Conservation (phyloP, 1,139 yeast genomes). For the Pichia sp. region DNA sequence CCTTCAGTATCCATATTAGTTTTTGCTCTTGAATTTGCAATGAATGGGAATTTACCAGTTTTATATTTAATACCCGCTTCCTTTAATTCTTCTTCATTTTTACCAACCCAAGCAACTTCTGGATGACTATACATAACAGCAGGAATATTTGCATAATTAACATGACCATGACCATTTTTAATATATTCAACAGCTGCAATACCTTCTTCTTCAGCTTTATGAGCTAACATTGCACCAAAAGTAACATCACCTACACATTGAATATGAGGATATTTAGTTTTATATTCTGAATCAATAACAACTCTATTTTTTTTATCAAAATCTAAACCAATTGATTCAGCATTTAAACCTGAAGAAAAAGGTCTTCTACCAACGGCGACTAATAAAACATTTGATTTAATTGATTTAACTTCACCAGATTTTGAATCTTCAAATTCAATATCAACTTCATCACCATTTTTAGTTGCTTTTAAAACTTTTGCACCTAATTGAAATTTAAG, state of each 20-base stretch:
- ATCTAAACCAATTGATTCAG: constrained; percentile 85
- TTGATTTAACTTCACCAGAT: constrained; percentile 68
- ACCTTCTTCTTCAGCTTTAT: constrained; percentile 99
- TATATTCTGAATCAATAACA: constrained; percentile 89
- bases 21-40: constrained; percentile 99
- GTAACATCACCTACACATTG: constrained; percentile 98
- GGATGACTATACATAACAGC: constrained; percentile 99
- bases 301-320: constrained; percentile 87
- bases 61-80: constrained; percentile 88
- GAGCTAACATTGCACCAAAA: constrained; percentile 98
- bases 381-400: constrained; percentile 87
- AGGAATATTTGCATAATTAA: constrained; percentile 95
- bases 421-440: constrained; percentile 87
- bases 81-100: constrained; percentile 91
- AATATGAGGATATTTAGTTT: constrained; percentile 87
- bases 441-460: constrained; percentile 83
- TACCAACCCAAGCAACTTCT: constrained; percentile 99
- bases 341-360: constrained; percentile 81
- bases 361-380: constrained; percentile 99
- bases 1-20: constrained; percentile 97
- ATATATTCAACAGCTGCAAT: constrained; percentile 96
- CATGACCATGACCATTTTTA: constrained; percentile 93
- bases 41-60: constrained; percentile 96
- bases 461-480: constrained; percentile 79
- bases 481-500: constrained; percentile 88